phyloP scores from a whole-genome alignment of 1,284 basidiomycete genomes.

The Takashimella tepidaria region DNA sequence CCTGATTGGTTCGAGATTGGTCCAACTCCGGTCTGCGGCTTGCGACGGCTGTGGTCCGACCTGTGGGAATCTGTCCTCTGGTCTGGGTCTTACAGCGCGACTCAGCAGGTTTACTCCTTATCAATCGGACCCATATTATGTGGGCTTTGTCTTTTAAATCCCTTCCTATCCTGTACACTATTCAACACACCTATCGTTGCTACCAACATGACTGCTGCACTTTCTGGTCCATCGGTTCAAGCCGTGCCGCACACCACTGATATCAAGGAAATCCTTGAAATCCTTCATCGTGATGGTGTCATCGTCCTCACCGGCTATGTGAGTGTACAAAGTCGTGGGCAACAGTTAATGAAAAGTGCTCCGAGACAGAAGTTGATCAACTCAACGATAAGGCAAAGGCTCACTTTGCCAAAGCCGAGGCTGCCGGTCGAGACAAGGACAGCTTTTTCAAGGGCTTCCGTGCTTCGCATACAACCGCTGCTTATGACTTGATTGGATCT shows the following conservation, averaged over 20 bases:
- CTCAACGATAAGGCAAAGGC: conserved; percentile 15
- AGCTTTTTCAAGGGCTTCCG: conserved; percentile 13
- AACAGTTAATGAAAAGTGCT: conserved; percentile 5
- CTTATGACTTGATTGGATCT: conserved; percentile 17
- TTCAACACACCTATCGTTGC: too few species aligned
- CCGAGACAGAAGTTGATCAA: conserved; percentile 18
- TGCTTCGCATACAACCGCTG: conserved; percentile 16
- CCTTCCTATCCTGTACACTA: too few species aligned
- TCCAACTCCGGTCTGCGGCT: neutral
- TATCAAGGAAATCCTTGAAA: conserved; percentile 17
- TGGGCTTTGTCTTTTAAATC: too few species aligned
- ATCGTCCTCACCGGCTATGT: conserved; percentile 22
- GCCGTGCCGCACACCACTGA: conserved; percentile 13
- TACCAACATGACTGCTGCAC: neutral
- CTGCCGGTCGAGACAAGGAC: conserved; percentile 9
- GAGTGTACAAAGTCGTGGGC: neutral
- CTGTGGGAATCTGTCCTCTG: neutral
- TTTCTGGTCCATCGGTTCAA: conserved; percentile 2
- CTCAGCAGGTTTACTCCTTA: too few species aligned
- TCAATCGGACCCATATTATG: too few species aligned
- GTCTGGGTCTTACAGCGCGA: too few species aligned
- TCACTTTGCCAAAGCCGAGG: conserved; percentile 16
- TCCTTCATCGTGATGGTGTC: conserved; percentile 18
- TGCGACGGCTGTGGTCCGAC: neutral
- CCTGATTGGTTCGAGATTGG: neutral